Conservation (phyloP, 2,329 filamentous ascomycete species). For the Eutypa lata region DNA sequence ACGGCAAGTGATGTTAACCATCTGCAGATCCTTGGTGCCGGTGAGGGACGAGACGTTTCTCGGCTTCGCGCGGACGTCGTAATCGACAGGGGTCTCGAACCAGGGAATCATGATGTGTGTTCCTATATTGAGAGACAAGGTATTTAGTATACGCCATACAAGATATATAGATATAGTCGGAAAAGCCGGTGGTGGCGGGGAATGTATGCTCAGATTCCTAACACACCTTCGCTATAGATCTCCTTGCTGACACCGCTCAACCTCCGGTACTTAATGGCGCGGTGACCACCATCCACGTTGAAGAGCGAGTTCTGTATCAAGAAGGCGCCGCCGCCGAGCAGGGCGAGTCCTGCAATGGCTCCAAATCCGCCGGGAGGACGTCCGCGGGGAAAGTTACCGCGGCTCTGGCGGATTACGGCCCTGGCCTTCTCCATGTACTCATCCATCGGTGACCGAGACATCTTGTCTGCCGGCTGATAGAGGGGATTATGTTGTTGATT, state of each 20-base stretch:
- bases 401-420: slow-evolving; percentile 28
- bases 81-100: slow-evolving; percentile 95
- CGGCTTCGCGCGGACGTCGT: slow-evolving; percentile 97
- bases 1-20: slow-evolving; percentile 99
- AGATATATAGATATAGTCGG: background rate
- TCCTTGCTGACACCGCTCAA: slow-evolving; percentile 91
- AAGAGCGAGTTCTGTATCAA: slow-evolving; percentile 61
- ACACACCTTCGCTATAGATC: slow-evolving; percentile 87
- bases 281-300: slow-evolving; percentile 95
- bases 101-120: slow-evolving; percentile 93
- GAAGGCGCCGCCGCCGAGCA: slow-evolving; percentile 48
- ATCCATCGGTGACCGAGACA: slow-evolving; percentile 30
- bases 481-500: background rate
- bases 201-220: background rate
- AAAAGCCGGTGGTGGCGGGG: no score
- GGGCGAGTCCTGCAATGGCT: slow-evolving; percentile 37
- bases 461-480: slow-evolving; percentile 13
- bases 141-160: slow-evolving; percentile 7
- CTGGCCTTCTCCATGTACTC: slow-evolving; percentile 24
- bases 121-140: slow-evolving; percentile 45
- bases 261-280: slow-evolving; percentile 97
- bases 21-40: slow-evolving; percentile 98
- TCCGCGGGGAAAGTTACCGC: slow-evolving; percentile 40
- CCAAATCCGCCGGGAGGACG: slow-evolving; percentile 33
- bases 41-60: slow-evolving; percentile 95